Base-by-base conservation (phyloP, 1,139 yeast genomes). In the Suhomyces bribrorum region DNA sequence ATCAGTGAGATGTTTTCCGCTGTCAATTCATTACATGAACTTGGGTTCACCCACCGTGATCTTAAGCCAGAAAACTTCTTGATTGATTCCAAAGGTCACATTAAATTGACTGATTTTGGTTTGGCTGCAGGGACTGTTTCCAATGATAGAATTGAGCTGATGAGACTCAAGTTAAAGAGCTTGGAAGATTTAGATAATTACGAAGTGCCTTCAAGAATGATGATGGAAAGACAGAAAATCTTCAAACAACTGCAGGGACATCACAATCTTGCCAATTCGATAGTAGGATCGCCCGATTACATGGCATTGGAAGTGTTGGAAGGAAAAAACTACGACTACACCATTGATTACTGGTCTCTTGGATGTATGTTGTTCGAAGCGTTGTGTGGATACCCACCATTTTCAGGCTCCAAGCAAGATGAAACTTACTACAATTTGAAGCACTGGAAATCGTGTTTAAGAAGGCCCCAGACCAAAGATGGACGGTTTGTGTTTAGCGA, bases 261-360 rank as follows among this genome's bases (percentile, higher is more conserved):
- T 44, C 65, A 64, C 43, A 87, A 86, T 52, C 82, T 85, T 53
- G 98, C 99, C 14, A 86, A 88, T 54, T 88, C 97, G 1, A 89
- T 92, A 49, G 99, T 94, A 9, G 99, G 99, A 0, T 86, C 96
- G 5, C 99, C 99, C 1, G 99, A 94, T 61, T 94, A 94, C 61
- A 94, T 94, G 99, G 98, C 99, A 1, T 74, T 94, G 39, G 99
- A 94, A 61, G 97, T 94, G 5, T 78, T 94, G 46, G 95, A 88
- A 61, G 98, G 98, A 7, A 85, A 85, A 54, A 83, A 84, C 45
- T 94, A 94, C 61, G 96, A 94, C 59, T 90, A 84, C 59, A 90
- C 98, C 14, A 95, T 94, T 45, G 99, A 94, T 68, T 94, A 94
- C 62, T 94, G 99, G 99, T 90, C 97, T 0, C 73, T 94, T 39